Evolutionary conservation across 2,329 filamentous ascomycete species (phyloP), one percentile per base, ranked within the genome.

Genomic region (Niveomyces coronatus): DNA sequence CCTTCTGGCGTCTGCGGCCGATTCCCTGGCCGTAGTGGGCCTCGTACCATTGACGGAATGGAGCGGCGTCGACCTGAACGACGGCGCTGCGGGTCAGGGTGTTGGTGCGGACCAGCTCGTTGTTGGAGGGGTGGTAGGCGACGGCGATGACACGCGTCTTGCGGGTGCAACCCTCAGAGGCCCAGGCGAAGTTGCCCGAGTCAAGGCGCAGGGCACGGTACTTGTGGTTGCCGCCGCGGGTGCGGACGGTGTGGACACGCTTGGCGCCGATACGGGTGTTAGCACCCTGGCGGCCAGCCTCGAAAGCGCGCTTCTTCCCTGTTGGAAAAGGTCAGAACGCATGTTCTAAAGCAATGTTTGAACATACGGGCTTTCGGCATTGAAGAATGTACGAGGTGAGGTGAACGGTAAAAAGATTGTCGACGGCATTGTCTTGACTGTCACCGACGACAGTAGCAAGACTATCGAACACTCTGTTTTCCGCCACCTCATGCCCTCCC

Each of bases 1-100:
- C 88, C 67, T 81, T 76, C 76, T 94, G 87, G 71, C 88, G 85
- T 71, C 82, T 83, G 59, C 88, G 85, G 66, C 91, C 91, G 49
- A 98, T 64, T 57, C 74, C 57, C 69, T 85, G 77, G 64, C 91
- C 91, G 79, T 98, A 98, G 83, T 98, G 91, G 55, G 91, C 86
- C 81, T 98, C 91, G 74, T 94, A 98, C 91, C 91, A 98, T 75
- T 96, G 89, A 67, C 91, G 79, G 85, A 98, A 98, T 55, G 91
- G 91, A 49, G 91, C 86, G 58, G 93, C 91, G 70, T 98, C 91
- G 71, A 98, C 75, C 78, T 98, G 91, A 67, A 98, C 85, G 62
- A 98, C 85, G 72, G 91, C 91, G 63, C 86, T 86, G 75, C 88
- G 93, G 78, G 91, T 98, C 67, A 98, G 79, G 74, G 91, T 96